These are phyloP conservation scores for Auricularia sp. DNA, from an alignment of 768 basidiomycete species.

Conservation along the genomic window DNA sequence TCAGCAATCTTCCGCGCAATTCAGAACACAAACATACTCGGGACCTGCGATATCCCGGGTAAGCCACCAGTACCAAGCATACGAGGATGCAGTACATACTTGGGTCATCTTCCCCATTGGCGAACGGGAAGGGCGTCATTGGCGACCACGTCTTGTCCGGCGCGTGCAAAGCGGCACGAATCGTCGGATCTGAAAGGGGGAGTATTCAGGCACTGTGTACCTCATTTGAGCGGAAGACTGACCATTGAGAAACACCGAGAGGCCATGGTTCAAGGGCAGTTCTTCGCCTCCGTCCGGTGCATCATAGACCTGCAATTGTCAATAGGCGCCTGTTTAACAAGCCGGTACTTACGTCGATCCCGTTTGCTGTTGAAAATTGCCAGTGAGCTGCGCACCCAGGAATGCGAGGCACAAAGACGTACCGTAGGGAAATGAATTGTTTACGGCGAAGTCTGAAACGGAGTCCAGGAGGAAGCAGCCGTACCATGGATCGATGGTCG, in stretches of 20 bases:
- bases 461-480: neutral
- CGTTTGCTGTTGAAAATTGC: too few relatives aligned
- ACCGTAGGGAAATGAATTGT: neutral
- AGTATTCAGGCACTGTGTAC: neutral
- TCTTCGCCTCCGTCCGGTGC: neutral
- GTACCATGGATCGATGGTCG: neutral
- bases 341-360: too few relatives aligned
- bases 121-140: neutral
- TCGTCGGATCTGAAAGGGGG: neutral
- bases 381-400: neutral
- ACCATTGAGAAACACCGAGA: neutral
- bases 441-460: neutral
- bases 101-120: neutral
- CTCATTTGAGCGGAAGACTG: neutral
- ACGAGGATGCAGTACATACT: neutral
- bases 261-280: neutral
- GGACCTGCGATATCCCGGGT: neutral
- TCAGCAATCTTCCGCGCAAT: neutral
- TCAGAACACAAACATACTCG: neutral
- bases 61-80: neutral
- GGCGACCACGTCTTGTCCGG: neutral
- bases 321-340: too few relatives aligned
- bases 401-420: neutral
- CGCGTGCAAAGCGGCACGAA: neutral
- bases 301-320: neutral